A percentile compares a stretch with the other conserved stretches of the same genome.
Evolutionary conservation across 768 basidiomycete species (phyloP).

Genomic region (Suillus cothurnatus): DNA sequence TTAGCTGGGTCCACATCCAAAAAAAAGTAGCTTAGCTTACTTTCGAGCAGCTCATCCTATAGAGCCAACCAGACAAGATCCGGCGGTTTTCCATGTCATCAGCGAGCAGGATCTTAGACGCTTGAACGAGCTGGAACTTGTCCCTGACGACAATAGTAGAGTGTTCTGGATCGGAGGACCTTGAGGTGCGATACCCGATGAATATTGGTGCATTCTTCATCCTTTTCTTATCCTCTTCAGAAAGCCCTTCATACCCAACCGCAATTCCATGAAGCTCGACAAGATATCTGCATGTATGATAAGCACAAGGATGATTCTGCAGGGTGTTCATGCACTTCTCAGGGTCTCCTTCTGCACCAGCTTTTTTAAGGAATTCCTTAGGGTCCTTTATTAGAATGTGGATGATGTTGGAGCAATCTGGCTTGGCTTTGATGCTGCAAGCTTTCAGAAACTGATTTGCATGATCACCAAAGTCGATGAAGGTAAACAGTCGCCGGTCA

Average conservation of each 20-base stretch:
- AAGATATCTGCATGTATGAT: conserved; percentile 61
- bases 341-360: conserved; percentile 46
- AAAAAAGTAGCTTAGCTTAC: conserved; percentile 34
- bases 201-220: conserved; percentile 74
- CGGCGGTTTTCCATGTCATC: conserved; percentile 80
- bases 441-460: conserved; percentile 81
- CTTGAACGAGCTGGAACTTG: conserved; percentile 64
- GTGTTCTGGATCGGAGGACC: conserved; percentile 35
- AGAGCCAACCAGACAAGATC: conserved; percentile 72
- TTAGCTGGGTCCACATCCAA: not conserved
- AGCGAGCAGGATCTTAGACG: conserved; percentile 71
- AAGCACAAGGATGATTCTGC: conserved; percentile 1
- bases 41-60: conserved; percentile 88
- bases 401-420: conserved; percentile 76
- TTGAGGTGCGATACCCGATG: conserved; percentile 58
- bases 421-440: conserved; percentile 82
- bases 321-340: conserved; percentile 48
- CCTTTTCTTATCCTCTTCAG: conserved; percentile 36
- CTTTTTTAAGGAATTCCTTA: conserved; percentile 61
- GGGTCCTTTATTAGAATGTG: conserved; percentile 67
- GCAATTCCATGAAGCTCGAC: conserved; percentile 80
- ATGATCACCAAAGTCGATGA: conserved; percentile 76
- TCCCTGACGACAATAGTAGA: conserved; percentile 13
- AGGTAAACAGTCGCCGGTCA: conserved; percentile 76
- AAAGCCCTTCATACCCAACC: conserved; percentile 58